Evolutionary conservation across 768 basidiomycete genomes (phyloP).

Genomic region (Mycena vulgaris): DNA sequence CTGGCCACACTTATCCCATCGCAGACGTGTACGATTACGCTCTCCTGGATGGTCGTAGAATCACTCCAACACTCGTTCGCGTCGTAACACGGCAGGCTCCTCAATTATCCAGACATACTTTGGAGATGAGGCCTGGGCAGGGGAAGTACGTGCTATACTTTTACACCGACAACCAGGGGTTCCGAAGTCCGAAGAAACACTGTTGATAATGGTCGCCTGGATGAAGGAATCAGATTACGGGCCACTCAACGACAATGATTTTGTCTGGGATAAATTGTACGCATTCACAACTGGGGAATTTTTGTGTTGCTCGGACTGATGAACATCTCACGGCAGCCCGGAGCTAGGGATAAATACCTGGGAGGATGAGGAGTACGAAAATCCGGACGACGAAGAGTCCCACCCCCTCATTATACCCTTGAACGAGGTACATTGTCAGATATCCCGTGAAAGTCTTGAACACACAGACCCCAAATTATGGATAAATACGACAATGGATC

Average conservation of each 20-base stretch:
- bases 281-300: background rate
- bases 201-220: slow-evolving; percentile 27
- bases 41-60: slow-evolving; percentile 38
- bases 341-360: slow-evolving; percentile 41
- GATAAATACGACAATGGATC: slow-evolving; percentile 40
- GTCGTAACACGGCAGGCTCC: slow-evolving; percentile 28
- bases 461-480: slow-evolving; percentile 33
- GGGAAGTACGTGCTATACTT: slow-evolving; percentile 37
- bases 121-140: slow-evolving; percentile 13
- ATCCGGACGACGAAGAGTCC: background rate
- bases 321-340: slow-evolving; percentile 28
- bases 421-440: slow-evolving; percentile 33
- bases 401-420: slow-evolving; percentile 34
- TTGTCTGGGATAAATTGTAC: slow-evolving; percentile 22
- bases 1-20: background rate
- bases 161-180: slow-evolving; percentile 35
- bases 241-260: background rate
- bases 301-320: background rate
- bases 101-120: slow-evolving; percentile 29
- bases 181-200: background rate
- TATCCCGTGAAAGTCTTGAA: slow-evolving; percentile 33
- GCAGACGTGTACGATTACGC: slow-evolving; percentile 28
- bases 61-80: slow-evolving; percentile 25
- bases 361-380: slow-evolving; percentile 25
- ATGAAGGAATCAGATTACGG: background rate